Percentiles rank a stretch among this genome's conserved stretches.
These are phyloP conservation scores for Boletellus dicymbophilus DNA, from an alignment of 1,284 basidiomycete species.

Conservation along the genomic window DNA sequence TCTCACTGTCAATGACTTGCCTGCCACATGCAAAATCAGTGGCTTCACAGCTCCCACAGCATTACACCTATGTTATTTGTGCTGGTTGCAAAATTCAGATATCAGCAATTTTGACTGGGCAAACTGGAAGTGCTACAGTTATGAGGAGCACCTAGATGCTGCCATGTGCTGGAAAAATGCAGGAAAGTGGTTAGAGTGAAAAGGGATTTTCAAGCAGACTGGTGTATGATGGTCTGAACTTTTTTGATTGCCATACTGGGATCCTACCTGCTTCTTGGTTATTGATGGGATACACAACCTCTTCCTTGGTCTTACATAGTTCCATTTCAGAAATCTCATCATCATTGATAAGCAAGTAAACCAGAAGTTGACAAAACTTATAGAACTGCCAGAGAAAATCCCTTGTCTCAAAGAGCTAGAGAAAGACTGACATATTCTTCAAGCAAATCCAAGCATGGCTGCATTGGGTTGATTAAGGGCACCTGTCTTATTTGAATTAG, in stretches of 20 bases:
- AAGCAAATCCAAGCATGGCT: no score
- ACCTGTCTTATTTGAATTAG: no score
- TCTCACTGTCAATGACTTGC: slow-evolving; percentile 18
- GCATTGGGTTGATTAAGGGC: no score
- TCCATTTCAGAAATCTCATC: slow-evolving; percentile 1
- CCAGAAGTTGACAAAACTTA: no score
- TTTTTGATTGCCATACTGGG: no score
- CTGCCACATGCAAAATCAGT: slow-evolving; percentile 35
- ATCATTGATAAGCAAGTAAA: slow-evolving; percentile 1
- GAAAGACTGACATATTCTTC: no score
- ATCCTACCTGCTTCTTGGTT: background rate
- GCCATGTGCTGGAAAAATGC: slow-evolving; percentile 16
- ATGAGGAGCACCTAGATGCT: slow-evolving; percentile 15
- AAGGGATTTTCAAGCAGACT: slow-evolving; percentile 5
- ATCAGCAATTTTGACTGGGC: slow-evolving; percentile 31
- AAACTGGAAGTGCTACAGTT: slow-evolving; percentile 21
- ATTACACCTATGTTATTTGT: slow-evolving; percentile 36
- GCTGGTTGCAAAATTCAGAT: slow-evolving; percentile 25
- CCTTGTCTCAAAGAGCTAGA: no score
- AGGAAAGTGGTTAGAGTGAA: background rate
- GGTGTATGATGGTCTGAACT: background rate
- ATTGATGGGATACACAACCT: slow-evolving; percentile 7
- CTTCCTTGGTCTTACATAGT: background rate
- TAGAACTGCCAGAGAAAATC: no score
- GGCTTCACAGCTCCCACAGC: slow-evolving; percentile 32